phyloP scores from a whole-genome alignment of 1,139 yeast genomes.

The Nakaseomyces uthaithaninus region DNA sequence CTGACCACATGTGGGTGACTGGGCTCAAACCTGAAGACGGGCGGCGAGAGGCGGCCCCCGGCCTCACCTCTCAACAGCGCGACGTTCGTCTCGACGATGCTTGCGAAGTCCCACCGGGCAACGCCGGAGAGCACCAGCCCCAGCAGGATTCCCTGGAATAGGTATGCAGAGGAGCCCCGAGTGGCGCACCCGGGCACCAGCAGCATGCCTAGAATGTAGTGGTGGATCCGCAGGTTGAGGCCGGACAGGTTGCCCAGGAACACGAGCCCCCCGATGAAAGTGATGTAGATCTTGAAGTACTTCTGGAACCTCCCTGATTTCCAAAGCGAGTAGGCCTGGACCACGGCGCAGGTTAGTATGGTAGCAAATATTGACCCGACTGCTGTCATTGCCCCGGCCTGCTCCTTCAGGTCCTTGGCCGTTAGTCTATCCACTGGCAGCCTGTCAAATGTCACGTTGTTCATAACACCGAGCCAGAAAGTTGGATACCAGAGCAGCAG shows the following conservation, averaged over 20 bases:
- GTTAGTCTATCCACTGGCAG: conserved; percentile 83
- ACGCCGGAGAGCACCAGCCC: conserved; percentile 82
- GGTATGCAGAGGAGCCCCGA: conserved; percentile 56
- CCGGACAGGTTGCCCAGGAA: conserved; percentile 52
- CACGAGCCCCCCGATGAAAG: conserved; percentile 41
- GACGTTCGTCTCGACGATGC: conserved; percentile 69
- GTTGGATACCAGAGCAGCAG: conserved; percentile 65
- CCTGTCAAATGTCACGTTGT: conserved; percentile 80
- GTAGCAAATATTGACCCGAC: conserved; percentile 43
- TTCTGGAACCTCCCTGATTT: conserved; percentile 60
- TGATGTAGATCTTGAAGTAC: conserved; percentile 46
- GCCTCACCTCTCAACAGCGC: conserved; percentile 73
- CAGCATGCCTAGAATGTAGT: conserved; percentile 72
- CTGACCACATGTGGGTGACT: conserved; percentile 21
- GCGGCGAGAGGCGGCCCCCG: conserved; percentile 50
- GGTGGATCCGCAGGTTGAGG: conserved; percentile 74
- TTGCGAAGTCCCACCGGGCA: conserved; percentile 89
- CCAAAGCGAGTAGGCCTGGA: conserved; percentile 80
- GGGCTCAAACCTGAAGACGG: conserved; percentile 35
- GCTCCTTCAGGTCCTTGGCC: conserved; percentile 55
- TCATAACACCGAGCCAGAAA: conserved; percentile 79
- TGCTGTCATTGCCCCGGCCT: conserved; percentile 71
- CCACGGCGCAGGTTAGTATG: conserved; percentile 46
- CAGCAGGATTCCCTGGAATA: conserved; percentile 74
- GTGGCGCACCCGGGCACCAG: conserved; percentile 85